Conservation (phyloP, 495 filamentous ascomycete genomes). For the Aspergillus diversus region DNA sequence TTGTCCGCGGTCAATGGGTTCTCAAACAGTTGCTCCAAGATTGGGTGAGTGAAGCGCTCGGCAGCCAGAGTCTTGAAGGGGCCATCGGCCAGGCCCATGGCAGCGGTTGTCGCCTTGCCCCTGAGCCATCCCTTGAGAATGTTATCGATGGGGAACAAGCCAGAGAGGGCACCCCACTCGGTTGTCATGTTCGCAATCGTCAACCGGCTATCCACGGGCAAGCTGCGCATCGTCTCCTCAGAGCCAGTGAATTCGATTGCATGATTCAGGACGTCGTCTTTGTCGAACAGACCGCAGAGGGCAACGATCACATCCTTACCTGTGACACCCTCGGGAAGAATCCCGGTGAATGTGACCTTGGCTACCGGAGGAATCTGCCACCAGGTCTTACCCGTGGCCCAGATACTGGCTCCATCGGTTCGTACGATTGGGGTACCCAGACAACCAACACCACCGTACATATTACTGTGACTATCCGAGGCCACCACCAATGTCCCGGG, state of each 20-base stretch:
- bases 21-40: slow-evolving; percentile 71
- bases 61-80: slow-evolving; percentile 41
- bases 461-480: slow-evolving; percentile 82
- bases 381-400: slow-evolving; percentile 84
- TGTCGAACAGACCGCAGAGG: slow-evolving; percentile 83
- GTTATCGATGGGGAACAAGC: slow-evolving; percentile 82
- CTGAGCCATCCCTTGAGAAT: slow-evolving; percentile 76
- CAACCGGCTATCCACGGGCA: slow-evolving; percentile 77
- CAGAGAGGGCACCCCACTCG: slow-evolving; percentile 87
- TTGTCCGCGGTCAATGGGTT: slow-evolving; percentile 72
- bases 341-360: slow-evolving; percentile 75
- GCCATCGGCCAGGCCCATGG: slow-evolving; percentile 52
- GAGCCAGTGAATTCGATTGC: slow-evolving; percentile 87
- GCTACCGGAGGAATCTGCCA: slow-evolving; percentile 90
- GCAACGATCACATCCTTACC: slow-evolving; percentile 96
- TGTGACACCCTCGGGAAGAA: slow-evolving; percentile 78
- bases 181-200: slow-evolving; percentile 95
- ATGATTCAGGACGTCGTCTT: slow-evolving; percentile 91
- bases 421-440: slow-evolving; percentile 82
- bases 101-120: slow-evolving; percentile 71
- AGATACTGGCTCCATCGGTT: slow-evolving; percentile 85
- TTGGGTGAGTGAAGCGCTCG: slow-evolving; percentile 66
- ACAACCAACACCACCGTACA: slow-evolving; percentile 84
- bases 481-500: slow-evolving; percentile 85
- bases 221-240: slow-evolving; percentile 72